Base-by-base conservation (phyloP, 176 grass and related monocot genomes). In the Eremochloa ophiuroides region DNA sequence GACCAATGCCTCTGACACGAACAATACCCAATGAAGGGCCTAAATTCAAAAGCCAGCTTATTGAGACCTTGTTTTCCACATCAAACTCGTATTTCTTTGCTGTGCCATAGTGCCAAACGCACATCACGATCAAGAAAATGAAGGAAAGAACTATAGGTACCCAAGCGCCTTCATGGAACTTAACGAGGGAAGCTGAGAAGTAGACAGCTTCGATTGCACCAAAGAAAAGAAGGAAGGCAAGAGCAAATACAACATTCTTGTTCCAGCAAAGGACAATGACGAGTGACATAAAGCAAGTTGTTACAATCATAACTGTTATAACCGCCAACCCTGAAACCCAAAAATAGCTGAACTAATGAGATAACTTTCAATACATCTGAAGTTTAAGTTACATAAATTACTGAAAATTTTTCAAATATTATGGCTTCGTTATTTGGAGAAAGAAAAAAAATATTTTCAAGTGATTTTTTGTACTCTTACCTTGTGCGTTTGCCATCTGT, bases 271-370 rank as follows among this genome's bases (percentile, higher is more conserved):
- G 88, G 29, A 87, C 50, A 58, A 98, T 98, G 40, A 95, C 92
- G 39, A 98, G 50, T 39, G 90, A 91, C 92, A 98, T 98, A 47
- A 98, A 89, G 77, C 92, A 94, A 59, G 95, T 98, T 7, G 92
- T 98, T 55, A 98, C 95, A 1, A 97, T 81, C 94, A 97, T 94
- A 23, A 97, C 94, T 59, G 92, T 91, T 84, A 97, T 92, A 69
- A 97, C 86, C 3, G 94, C 92, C 85, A 97, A 79, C 22, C 94
- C 94, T 97, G 89, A 39, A 80, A 66, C 3, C 71, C 69, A 68
- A 76, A 40, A 67, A 72, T 31, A 63, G 30, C 18, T 43, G 43
- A 53, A 56, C 6, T 20, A 22, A 5, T 71, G 22, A 76, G 10
- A 69, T 22, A 13, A 62, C 62, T 13, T 10, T 25, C 39, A 71